These are phyloP conservation scores for Parsonsia alboflavescens DNA, from an alignment of 257 asterid genomes.

Conservation along the genomic window DNA sequence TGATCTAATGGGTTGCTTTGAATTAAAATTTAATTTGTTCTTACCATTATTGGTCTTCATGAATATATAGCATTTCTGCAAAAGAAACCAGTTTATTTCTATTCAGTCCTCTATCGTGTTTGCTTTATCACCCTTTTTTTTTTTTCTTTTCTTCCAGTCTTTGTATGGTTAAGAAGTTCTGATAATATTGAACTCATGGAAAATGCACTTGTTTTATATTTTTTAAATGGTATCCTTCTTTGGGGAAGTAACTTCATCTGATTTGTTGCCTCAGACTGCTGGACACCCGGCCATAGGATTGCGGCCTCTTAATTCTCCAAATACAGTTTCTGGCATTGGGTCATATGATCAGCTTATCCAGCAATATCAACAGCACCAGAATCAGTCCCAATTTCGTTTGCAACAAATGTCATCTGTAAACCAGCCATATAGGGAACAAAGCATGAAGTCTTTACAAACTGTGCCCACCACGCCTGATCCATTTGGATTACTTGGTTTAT, in stretches of 20 bases:
- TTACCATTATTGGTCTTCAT: background rate
- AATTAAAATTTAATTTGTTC: background rate
- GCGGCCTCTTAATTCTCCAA: conserved; percentile 69
- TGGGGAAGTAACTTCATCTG: background rate
- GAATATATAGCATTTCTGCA: background rate
- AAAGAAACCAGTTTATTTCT: background rate
- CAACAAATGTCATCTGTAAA: conserved; percentile 82
- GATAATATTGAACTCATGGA: background rate
- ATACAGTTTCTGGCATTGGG: conserved; percentile 71
- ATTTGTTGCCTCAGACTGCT: conserved; percentile 46
- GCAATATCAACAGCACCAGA: conserved; percentile 90
- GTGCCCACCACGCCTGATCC: conserved; percentile 61
- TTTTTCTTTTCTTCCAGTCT: background rate
- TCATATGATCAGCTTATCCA: conserved; percentile 84
- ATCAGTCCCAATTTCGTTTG: conserved; percentile 77
- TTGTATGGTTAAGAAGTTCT: background rate
- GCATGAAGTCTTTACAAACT: conserved; percentile 62
- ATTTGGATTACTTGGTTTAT: conserved; percentile 85
- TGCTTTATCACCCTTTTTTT: background rate
- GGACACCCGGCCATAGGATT: conserved; percentile 75
- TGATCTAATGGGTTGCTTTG: background rate
- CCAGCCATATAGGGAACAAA: conserved; percentile 87
- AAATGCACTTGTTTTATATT: background rate
- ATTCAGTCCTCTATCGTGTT: background rate
- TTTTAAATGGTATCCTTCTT: background rate